phyloP scores from a whole-genome alignment of 176 grass and related monocot genomes.

The Melocanna baccifera region DNA sequence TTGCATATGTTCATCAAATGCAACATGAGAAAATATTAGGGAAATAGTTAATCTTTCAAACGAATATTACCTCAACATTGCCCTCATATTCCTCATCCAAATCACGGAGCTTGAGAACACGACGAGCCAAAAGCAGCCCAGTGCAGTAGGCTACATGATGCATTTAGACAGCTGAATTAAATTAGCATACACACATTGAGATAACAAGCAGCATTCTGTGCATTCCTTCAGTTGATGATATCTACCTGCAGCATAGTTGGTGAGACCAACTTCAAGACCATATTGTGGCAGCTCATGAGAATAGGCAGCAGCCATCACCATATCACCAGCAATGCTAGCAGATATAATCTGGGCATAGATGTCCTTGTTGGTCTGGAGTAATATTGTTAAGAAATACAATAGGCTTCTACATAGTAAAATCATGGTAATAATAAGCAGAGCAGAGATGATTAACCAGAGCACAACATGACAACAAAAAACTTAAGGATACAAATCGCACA shows the following conservation, averaged over 20 bases:
- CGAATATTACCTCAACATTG: constrained; percentile 57
- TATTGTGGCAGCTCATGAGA: constrained; percentile 71
- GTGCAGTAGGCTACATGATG: constrained; percentile 69
- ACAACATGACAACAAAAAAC: neutral
- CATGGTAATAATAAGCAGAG: neutral
- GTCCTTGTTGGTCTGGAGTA: constrained; percentile 66
- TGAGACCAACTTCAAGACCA: constrained; percentile 77
- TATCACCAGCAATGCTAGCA: constrained; percentile 17
- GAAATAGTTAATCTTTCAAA: neutral
- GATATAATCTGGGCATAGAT: constrained; percentile 63
- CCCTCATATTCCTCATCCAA: constrained; percentile 77
- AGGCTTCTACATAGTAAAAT: neutral
- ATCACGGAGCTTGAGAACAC: constrained; percentile 59
- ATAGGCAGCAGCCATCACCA: constrained; percentile 73
- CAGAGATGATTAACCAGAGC: neutral
- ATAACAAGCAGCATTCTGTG: neutral
- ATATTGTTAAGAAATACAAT: constrained; percentile 17
- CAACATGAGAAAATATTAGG: neutral
- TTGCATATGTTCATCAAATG: neutral
- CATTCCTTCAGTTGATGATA: neutral
- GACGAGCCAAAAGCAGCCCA: constrained; percentile 72
- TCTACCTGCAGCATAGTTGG: constrained; percentile 82
- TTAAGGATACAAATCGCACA: constrained; percentile 71
- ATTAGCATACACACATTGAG: neutral
- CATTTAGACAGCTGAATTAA: neutral